These are phyloP conservation scores for Tulasnella sp. DNA, from an alignment of 768 basidiomycete species.

Conservation along the genomic window DNA sequence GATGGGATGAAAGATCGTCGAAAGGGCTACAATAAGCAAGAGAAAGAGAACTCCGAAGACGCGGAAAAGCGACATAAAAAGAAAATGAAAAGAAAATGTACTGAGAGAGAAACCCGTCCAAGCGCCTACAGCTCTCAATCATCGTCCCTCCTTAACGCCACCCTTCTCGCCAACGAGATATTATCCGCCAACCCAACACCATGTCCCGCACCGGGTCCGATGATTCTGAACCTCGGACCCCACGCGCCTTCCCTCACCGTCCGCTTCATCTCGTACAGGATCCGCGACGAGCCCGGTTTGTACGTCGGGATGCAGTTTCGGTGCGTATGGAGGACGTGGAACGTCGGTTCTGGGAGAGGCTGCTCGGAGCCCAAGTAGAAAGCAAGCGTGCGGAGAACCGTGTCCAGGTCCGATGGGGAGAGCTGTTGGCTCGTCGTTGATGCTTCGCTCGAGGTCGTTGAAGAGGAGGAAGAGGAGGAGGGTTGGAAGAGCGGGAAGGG, in stretches of 20 bases:
- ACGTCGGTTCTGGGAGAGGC: constrained; percentile 43
- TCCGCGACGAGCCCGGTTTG: constrained; percentile 45
- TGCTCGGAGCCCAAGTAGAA: constrained; percentile 31
- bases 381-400: constrained; percentile 9
- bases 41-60: neutral
- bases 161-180: neutral
- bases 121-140: no score
- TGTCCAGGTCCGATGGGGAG: constrained; percentile 11
- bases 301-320: constrained; percentile 68
- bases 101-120: neutral
- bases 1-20: neutral
- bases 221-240: neutral
- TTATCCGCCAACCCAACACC: neutral
- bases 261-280: neutral
- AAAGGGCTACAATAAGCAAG: neutral
- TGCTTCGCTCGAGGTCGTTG: constrained; percentile 19
- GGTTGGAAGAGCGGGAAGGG: constrained; percentile 35
- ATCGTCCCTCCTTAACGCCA: neutral
- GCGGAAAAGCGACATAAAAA: neutral
- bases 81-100: neutral
- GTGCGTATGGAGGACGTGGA: constrained; percentile 43
- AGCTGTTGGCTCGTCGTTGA: constrained; percentile 19
- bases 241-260: neutral
- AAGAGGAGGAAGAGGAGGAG: constrained; percentile 21
- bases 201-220: neutral